Evolutionary conservation across 768 basidiomycete species (phyloP).

Genomic region (Scleroderma bovista): DNA sequence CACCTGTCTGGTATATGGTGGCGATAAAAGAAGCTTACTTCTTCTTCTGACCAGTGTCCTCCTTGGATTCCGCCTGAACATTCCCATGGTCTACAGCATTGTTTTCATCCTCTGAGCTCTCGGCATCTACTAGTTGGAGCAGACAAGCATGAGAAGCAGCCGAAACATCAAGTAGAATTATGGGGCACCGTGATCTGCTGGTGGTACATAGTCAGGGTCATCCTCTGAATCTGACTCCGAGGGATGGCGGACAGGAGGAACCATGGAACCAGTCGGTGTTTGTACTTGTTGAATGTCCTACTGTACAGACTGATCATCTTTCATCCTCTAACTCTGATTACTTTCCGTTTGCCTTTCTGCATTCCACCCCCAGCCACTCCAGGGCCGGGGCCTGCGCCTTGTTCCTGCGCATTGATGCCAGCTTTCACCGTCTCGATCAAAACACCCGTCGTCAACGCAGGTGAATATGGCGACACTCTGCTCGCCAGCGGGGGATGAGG

Average conservation of each 20-base stretch:
- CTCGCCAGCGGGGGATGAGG: constrained; percentile 68
- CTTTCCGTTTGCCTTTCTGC: constrained; percentile 77
- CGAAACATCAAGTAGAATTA: background rate
- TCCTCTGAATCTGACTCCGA: constrained; percentile 57
- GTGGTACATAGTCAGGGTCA: constrained; percentile 58
- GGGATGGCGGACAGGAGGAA: constrained; percentile 6
- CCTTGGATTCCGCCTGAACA: constrained; percentile 19
- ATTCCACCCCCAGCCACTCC: constrained; percentile 21
- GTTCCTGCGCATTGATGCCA: constrained; percentile 67
- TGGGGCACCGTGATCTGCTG: constrained; percentile 34
- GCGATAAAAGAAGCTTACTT: constrained; percentile 29
- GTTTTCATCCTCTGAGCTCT: constrained; percentile 34
- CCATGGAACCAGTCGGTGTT: background rate
- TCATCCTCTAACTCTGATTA: constrained; percentile 66
- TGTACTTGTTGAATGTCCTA: constrained; percentile 12
- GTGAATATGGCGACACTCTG: constrained; percentile 77
- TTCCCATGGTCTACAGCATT: constrained; percentile 30
- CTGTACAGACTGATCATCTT: background rate
- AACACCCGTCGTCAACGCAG: constrained; percentile 69
- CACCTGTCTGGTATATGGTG: constrained; percentile 3
- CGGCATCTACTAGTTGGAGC: constrained; percentile 28
- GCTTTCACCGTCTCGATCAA: constrained; percentile 82
- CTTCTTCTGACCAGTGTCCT: constrained; percentile 40
- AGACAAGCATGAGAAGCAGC: background rate
- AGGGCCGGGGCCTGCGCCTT: constrained; percentile 34